Evolutionary conservation across 192 early-diverging fungal species (phyloP).

Genomic region (Linnemannia zychae): DNA sequence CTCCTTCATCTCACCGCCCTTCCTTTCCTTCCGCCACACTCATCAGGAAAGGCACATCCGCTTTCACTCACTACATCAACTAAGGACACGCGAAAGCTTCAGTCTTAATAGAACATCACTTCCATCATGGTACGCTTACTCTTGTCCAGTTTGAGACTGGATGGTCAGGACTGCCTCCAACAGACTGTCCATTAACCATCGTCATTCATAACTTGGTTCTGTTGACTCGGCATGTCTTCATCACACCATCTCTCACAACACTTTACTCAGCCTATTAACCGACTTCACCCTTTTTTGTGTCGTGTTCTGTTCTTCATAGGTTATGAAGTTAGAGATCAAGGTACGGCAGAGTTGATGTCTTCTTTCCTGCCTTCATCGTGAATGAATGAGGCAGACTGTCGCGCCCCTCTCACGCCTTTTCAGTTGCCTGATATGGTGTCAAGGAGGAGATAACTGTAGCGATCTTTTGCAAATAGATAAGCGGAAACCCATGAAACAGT

Average conservation of each 20-base stretch:
- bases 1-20: slow-evolving; percentile 6
- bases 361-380: neutral
- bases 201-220: neutral
- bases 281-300: neutral
- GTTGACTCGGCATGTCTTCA: neutral
- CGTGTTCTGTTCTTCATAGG: slow-evolving; percentile 10
- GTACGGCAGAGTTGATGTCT: slow-evolving; percentile 9
- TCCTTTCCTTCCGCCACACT: neutral
- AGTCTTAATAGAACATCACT: neutral
- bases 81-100: neutral
- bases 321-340: slow-evolving; percentile 58
- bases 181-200: neutral
- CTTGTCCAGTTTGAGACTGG: neutral
- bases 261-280: neutral
- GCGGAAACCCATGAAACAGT: neutral
- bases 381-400: neutral
- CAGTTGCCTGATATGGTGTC: neutral
- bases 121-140: slow-evolving; percentile 2
- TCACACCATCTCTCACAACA: neutral
- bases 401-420: neutral
- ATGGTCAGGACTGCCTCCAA: neutral
- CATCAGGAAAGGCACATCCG: neutral
- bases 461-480: neutral
- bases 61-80: neutral
- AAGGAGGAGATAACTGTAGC: neutral